Evolutionary conservation across 2,329 filamentous ascomycete genomes (phyloP), one percentile per base, ranked within the genome.

Genomic region (Furcasterigmium sp.): DNA sequence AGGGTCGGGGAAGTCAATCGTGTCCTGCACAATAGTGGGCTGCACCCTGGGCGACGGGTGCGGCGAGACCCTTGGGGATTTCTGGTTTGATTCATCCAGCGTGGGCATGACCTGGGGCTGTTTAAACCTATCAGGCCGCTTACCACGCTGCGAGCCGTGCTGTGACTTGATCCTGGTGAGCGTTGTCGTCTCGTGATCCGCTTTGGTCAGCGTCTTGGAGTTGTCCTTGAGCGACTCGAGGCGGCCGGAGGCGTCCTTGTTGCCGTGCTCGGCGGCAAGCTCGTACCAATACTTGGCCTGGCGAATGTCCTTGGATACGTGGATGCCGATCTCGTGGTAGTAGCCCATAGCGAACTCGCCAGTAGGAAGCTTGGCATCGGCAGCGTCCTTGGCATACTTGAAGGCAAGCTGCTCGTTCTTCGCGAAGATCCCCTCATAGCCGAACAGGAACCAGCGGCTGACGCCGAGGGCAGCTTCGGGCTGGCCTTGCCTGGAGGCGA

Each of bases 361-460:
- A 0, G 91, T 97, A 0, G 89, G 76, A 39, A 97, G 75, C 43
- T 90, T 90, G 30, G 82, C 79, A 40, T 80, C 73, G 8, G 93
- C 91, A 10, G 93, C 93, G 52, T 91, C 80, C 54, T 91, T 81
- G 2, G 93, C 93, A 58, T 95, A 97, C 41, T 82, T 85, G 65
- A 87, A 98, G 7, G 93, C 91, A 39, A 97, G 70, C 59, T 91
- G 86, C 64, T 98, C 93, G 56, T 96, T 97, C 74, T 97, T 97
- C 47, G 87, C 80, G 58, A 98, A 96, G 7, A 94, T 76, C 18
- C 85, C 85, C 53, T 97, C 91, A 51, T 93, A 91, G 3, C 93
- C 93, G 57, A 95, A 97, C 21, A 98, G 75, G 60, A 97, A 98
- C 93, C 93, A 98, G 64, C 95, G 93, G 65, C 91, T 97, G 48